Evolutionary conservation across 768 basidiomycete genomes (phyloP), one percentile per base, ranked within the genome.

Genomic region (Serendipita vermifera): DNA sequence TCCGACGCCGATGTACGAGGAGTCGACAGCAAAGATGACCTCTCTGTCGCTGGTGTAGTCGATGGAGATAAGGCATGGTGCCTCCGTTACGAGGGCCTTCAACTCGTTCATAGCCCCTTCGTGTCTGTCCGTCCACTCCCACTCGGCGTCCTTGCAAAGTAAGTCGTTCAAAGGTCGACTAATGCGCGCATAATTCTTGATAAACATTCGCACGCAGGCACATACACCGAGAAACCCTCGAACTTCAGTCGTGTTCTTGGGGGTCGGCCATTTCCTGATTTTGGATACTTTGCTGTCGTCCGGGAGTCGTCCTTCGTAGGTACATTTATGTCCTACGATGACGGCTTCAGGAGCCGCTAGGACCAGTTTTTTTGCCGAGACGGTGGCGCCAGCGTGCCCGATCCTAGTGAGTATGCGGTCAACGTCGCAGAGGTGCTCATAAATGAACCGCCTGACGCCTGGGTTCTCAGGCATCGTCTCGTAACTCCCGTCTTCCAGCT

Each of bases 321-420:
- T 73, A 55, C 72, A 75, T 0, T 48, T 53, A 39, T 77, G 71
- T 0, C 73, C 72, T 0, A 77, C 54, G 1, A 75, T 64, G 0
- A 62, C 58, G 0, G 67, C 59, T 36, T 67, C 62, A 0, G 62
- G 63, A 0, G 60, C 48, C 38, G 68, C 67, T 0, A 77, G 40
- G 0, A 63, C 26, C 0, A 68, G 58, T 54, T 76, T 77, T 4
- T 62, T 54, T 0, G 70, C 69, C 0, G 68, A 72, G 20, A 75
- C 68, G 0, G 70, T 75, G 0, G 66, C 67, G 0, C 74, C 69
- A 2, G 59, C 38, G 33, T 72, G 65, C 22, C 70, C 68, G 24
- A 75, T 66, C 0, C 63, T 58, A 15, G 74, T 71, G 0, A 73
- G 26, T 1, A 77, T 56, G 0, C 69, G 33, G 53, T 77, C 70